Conservation (phyloP, 2,329 filamentous ascomycete genomes). For the Fusarium heterosporum region DNA sequence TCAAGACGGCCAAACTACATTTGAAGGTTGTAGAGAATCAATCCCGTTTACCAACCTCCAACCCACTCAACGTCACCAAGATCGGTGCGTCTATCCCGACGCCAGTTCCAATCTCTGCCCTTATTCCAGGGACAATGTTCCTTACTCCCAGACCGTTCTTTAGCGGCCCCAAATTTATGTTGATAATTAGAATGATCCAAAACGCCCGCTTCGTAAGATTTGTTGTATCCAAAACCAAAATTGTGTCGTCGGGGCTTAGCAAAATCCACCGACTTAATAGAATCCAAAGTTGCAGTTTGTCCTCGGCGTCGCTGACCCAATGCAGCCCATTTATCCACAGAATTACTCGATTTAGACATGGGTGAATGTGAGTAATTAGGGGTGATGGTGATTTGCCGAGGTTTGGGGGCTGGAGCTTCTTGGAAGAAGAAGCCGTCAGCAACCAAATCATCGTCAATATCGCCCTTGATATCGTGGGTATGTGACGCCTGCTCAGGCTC, state of each 20-base stretch:
- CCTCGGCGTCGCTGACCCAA: slow-evolving; percentile 86
- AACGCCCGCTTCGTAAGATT: slow-evolving; percentile 61
- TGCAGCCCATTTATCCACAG: slow-evolving; percentile 87
- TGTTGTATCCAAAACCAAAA: slow-evolving; percentile 61
- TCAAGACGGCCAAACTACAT: slow-evolving; percentile 66
- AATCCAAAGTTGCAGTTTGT: slow-evolving; percentile 60
- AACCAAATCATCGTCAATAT: slow-evolving; percentile 73
- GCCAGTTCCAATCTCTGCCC: slow-evolving; percentile 71
- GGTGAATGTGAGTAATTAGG: slow-evolving; percentile 74
- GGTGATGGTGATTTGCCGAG: slow-evolving; percentile 52
- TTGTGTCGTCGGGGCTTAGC: slow-evolving; percentile 60
- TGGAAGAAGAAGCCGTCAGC: slow-evolving; percentile 81
- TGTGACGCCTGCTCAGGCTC: slow-evolving; percentile 33
- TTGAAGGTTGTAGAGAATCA: slow-evolving; percentile 61
- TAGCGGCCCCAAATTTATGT: slow-evolving; percentile 48
- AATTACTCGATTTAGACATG: slow-evolving; percentile 68
- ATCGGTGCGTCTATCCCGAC: slow-evolving; percentile 72
- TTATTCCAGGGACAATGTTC: slow-evolving; percentile 67
- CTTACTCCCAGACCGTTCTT: slow-evolving; percentile 58
- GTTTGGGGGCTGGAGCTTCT: slow-evolving; percentile 62
- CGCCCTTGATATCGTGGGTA: slow-evolving; percentile 55
- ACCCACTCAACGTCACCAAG: slow-evolving; percentile 92
- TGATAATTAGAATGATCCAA: slow-evolving; percentile 59
- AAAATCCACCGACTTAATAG: slow-evolving; percentile 62
- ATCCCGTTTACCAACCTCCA: slow-evolving; percentile 82